Percentiles rank a stretch among this genome's conserved stretches.
Evolutionary conservation across 345 rosid species (phyloP).

Genomic region (Kernera saxatilis): DNA sequence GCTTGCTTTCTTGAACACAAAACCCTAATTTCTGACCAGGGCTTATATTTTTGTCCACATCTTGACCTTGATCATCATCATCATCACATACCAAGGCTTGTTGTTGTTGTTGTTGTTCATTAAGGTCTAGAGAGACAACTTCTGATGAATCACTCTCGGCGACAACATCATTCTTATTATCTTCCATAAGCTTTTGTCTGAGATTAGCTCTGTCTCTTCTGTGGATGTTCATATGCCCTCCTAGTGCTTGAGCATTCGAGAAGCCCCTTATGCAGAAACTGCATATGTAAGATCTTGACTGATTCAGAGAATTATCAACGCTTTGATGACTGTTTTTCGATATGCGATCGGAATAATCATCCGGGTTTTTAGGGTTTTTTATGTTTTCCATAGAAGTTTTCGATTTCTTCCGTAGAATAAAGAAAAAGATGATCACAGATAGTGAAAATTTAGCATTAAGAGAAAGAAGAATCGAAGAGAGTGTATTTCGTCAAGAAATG

Average conservation of each 20-base stretch:
- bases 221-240: constrained; percentile 95
- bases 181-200: constrained; percentile 39
- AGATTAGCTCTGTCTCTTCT: constrained; percentile 73
- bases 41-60: not conserved
- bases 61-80: constrained; percentile 1
- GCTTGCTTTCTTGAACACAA: constrained; percentile 10
- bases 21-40: constrained; percentile 11
- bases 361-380: constrained; percentile 11
- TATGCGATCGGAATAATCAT: constrained; percentile 3
- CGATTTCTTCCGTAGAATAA: not conserved
- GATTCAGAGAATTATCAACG: constrained; percentile 8
- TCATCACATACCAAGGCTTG: constrained; percentile 11
- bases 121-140: constrained; percentile 17
- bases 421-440: constrained; percentile 7
- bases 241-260: constrained; percentile 86
- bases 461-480: not conserved
- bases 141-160: constrained; percentile 6
- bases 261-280: constrained; percentile 86
- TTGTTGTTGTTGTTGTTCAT: constrained; percentile 8
- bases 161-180: constrained; percentile 9
- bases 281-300: constrained; percentile 62
- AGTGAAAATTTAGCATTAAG: not conserved
- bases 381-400: constrained; percentile 15
- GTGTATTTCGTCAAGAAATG: not conserved
- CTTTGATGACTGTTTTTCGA: constrained; percentile 6